These are phyloP conservation scores for Starmera dryadoides DNA, from an alignment of 805 yeast genomes.

Conservation along the genomic window DNA sequence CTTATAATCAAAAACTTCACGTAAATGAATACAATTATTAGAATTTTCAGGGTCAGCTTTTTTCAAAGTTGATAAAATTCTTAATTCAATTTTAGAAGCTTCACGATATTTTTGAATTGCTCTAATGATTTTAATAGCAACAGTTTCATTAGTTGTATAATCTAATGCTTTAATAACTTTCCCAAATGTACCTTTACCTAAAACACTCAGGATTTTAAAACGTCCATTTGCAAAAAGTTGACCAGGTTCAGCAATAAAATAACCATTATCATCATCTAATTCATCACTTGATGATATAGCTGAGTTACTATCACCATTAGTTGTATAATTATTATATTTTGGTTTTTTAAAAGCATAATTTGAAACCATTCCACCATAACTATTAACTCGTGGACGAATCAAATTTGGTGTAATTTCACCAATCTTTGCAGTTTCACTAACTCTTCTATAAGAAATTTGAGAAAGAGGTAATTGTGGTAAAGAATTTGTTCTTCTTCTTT, in stretches of 20 bases:
- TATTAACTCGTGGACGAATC: conserved; percentile 7
- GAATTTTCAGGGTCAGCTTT: conserved; percentile 55
- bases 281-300: conserved; percentile 1
- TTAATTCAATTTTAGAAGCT: conserved; percentile 87
- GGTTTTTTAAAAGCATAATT: not conserved
- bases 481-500: conserved; percentile 44
- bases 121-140: conserved; percentile 89
- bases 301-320: too few species aligned
- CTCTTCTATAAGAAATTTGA: conserved; percentile 31
- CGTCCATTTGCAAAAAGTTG: conserved; percentile 64
- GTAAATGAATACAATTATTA: conserved; percentile 76
- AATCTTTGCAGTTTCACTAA: conserved; percentile 28
- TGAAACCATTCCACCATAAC: conserved; percentile 5
- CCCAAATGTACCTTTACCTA: conserved; percentile 94
- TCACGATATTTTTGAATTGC: conserved; percentile 92
- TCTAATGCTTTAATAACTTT: conserved; percentile 85
- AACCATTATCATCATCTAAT: conserved; percentile 47
- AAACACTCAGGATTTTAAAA: conserved; percentile 54
- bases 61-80: conserved; percentile 71
- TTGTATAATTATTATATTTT: not conserved
- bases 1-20: conserved; percentile 87
- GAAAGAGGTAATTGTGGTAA: conserved; percentile 48
- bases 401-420: conserved; percentile 34
- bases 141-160: conserved; percentile 39
- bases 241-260: conserved; percentile 54